A percentile compares a stretch with the other conserved stretches of the same genome.
These are phyloP conservation scores for Dothidotthia symphoricarpi DNA, from an alignment of 2,329 filamentous ascomycete genomes.

Conservation along the genomic window DNA sequence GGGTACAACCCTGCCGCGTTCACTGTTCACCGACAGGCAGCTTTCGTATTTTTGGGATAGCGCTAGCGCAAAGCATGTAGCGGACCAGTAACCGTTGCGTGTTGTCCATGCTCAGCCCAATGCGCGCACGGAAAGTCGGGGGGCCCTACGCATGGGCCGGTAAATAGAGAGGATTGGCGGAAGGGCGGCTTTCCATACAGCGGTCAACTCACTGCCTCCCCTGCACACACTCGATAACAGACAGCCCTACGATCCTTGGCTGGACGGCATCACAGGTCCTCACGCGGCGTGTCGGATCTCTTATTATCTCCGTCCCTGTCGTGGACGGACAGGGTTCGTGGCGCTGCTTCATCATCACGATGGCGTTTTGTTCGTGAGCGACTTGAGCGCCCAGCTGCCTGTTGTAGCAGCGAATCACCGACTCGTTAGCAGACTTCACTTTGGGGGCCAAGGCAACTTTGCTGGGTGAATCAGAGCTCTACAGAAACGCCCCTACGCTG, in stretches of 20 bases:
- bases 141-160: conserved; percentile 17
- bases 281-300: conserved; percentile 16
- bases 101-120: conserved; percentile 16
- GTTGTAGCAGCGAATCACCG: conserved; percentile 1
- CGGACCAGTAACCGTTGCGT: conserved; percentile 28
- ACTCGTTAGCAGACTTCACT: conserved; percentile 3
- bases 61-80: conserved; percentile 27
- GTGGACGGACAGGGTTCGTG: conserved; percentile 5
- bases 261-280: conserved; percentile 7
- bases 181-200: conserved; percentile 24
- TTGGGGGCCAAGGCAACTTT: conserved; percentile 8
- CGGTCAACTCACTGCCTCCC: conserved; percentile 21
- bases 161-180: conserved; percentile 11
- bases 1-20: conserved; percentile 25
- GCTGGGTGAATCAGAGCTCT: conserved; percentile 11
- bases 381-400: conserved; percentile 2
- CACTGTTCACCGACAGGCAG: conserved; percentile 29
- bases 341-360: conserved; percentile 2
- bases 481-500: conserved; percentile 9
- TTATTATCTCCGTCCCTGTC: conserved; percentile 21
- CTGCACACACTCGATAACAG: conserved; percentile 12
- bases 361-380: conserved; percentile 1
- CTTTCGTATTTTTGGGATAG: conserved; percentile 32
- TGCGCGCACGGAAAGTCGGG: conserved; percentile 21
- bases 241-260: conserved; percentile 30